Base-by-base conservation (phyloP, 2,329 filamentous ascomycete genomes). In the Amesomyces nigricolor region DNA sequence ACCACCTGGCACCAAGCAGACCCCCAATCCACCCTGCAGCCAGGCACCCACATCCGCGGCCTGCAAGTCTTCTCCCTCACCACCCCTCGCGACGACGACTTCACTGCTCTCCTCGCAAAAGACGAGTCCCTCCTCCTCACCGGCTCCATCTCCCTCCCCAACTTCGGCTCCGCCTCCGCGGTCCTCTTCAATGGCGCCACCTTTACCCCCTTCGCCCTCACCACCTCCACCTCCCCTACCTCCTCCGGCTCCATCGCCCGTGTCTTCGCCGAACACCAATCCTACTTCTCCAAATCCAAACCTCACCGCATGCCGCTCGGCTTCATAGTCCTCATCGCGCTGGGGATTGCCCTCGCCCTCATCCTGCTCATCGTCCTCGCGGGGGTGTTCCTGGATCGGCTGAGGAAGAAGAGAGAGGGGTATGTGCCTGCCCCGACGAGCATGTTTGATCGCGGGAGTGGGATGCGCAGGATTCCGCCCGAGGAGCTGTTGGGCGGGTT, bases 121-220 rank as follows among this genome's bases (percentile, higher is more conserved):
- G 77, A 83, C 59, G 83, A 94, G 68, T 79, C 83, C 4, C 80
- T 99, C 37, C 80, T 99, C 72, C 75, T 97, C 48, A 89, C 89
- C n/a, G 94, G 94, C 39, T 82, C 87, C 51, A 82, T 99, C 62
- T 79, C 83, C 61, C 78, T 97, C 16, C 82, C 87, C 0, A 74
- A 75, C 47, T 91, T 91, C 67, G 91, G 92, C 56, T 86, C 85
- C 55, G 89, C 87, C 5, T 95, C 92, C 13, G 91, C 89, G 8
- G 92, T 86, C 7, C 75, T 96, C 29, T 99, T 88, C 75, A 89
- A 97, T 66, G 94, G 94, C 64, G 89, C 85, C 10, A 74, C 76
- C 2, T 84, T 92, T 67, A 77, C 78, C 50, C 50, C 94, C 0
- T 96, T 92, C 69, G 80, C 90, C 40, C 79, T 99, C 42, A 88